Evolutionary conservation across 2,329 filamentous ascomycete species (phyloP).

Genomic region (Alternaria longipes): DNA sequence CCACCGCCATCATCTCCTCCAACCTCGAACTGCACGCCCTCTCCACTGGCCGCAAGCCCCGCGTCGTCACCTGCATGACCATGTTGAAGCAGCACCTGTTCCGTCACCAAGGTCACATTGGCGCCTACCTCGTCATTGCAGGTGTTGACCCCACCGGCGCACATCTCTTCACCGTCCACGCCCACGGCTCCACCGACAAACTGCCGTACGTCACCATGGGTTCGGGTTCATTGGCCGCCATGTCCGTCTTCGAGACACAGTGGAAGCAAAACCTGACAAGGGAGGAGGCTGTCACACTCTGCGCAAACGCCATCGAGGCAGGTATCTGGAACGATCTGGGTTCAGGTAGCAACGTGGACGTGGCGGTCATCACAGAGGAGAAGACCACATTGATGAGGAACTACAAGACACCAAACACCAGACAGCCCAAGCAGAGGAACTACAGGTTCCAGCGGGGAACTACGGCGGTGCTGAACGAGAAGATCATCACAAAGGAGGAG

Average conservation of each 20-base stretch:
- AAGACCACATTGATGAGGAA: constrained; percentile 95
- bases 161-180: constrained; percentile 97
- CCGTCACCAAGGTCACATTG: constrained; percentile 96
- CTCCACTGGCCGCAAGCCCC: constrained; percentile 93
- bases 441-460: constrained; percentile 91
- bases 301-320: constrained; percentile 86
- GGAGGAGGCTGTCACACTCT: constrained; percentile 83
- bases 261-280: constrained; percentile 83
- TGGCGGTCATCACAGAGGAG: constrained; percentile 92
- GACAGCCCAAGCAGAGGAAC: constrained; percentile 89
- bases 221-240: constrained; percentile 92
- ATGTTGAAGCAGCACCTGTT: constrained; percentile 99
- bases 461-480: constrained; percentile 95
- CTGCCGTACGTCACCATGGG: constrained; percentile 99
- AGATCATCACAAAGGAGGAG: constrained; percentile 92
- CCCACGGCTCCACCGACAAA: constrained; percentile 98
- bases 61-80: constrained; percentile 99
- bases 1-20: constrained; percentile 96
- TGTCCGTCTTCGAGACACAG: constrained; percentile 96
- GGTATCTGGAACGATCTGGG: constrained; percentile 99
- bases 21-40: constrained; percentile 97
- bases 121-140: constrained; percentile 96
- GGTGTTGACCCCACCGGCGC: constrained; percentile 95
- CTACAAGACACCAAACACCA: constrained; percentile 91
- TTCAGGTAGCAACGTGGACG: constrained; percentile 96